Percentiles rank a stretch among this genome's conserved stretches.
These are phyloP conservation scores for Dalbergia cultrata DNA, from an alignment of 306 rosid species.

Conservation along the genomic window DNA sequence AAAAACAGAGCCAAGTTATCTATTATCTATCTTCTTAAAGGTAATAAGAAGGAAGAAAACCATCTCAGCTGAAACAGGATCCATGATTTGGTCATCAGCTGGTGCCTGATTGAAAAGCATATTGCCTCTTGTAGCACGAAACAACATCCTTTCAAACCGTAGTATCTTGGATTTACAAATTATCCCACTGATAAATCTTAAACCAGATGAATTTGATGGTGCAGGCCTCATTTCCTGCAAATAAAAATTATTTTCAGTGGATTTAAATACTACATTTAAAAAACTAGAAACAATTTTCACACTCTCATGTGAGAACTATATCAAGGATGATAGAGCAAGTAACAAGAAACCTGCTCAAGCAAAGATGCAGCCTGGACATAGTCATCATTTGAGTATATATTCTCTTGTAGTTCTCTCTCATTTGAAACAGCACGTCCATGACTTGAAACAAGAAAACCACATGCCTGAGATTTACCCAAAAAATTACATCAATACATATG, in stretches of 20 bases:
- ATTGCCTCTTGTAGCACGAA: constrained; percentile 99
- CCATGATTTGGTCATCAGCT: constrained; percentile 86
- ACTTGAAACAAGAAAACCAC: constrained; percentile 80
- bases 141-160: constrained; percentile 94
- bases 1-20: background rate
- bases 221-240: constrained; percentile 82
- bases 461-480: constrained; percentile 71
- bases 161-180: constrained; percentile 86
- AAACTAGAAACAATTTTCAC: constrained; percentile 31
- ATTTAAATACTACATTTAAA: constrained; percentile 39
- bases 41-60: constrained; percentile 63
- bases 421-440: constrained; percentile 67
- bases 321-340: constrained; percentile 30
- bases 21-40: constrained; percentile 41
- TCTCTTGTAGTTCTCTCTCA: constrained; percentile 84
- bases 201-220: constrained; percentile 80
- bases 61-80: constrained; percentile 91
- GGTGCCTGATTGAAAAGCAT: constrained; percentile 96
- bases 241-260: constrained; percentile 41
- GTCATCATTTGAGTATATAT: constrained; percentile 71
- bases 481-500: constrained; percentile 26
- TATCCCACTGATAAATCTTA: constrained; percentile 95
- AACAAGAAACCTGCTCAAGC: constrained; percentile 80
- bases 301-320: constrained; percentile 24
- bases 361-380: constrained; percentile 71